phyloP scores from a whole-genome alignment of 1,139 yeast genomes.

The Pichia sp. region DNA sequence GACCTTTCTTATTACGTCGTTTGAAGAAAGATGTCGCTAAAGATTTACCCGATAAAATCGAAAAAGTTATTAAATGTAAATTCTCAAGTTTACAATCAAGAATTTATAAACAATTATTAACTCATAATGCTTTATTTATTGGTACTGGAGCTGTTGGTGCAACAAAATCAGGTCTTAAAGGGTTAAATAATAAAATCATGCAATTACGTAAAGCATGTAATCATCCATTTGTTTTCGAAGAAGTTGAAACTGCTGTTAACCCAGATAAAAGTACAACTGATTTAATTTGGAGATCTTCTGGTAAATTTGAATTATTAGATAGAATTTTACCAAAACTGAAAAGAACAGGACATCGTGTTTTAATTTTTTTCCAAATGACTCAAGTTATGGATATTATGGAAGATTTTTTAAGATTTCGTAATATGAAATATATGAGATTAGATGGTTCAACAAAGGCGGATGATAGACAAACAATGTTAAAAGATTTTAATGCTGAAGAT shows the following conservation, averaged over 20 bases:
- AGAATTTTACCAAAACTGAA: constrained; percentile 69
- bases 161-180: constrained; percentile 60
- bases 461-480: constrained; percentile 67
- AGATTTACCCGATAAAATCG: constrained; percentile 92
- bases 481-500: constrained; percentile 62
- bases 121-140: constrained; percentile 59
- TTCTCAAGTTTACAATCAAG: constrained; percentile 81
- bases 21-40: constrained; percentile 96
- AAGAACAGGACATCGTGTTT: constrained; percentile 69
- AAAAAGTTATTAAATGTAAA: constrained; percentile 90
- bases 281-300: constrained; percentile 64
- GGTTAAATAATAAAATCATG: constrained; percentile 89
- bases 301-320: constrained; percentile 74
- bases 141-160: constrained; percentile 39
- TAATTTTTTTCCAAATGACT: constrained; percentile 83
- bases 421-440: constrained; percentile 64
- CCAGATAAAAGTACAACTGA: constrained; percentile 68
- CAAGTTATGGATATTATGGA: constrained; percentile 89
- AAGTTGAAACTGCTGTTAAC: constrained; percentile 80
- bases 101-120: constrained; percentile 74
- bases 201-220: constrained; percentile 94
- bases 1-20: constrained; percentile 92
- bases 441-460: constrained; percentile 84
- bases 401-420: constrained; percentile 62
- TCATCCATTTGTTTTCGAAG: constrained; percentile 96